Conservation (phyloP, 371 early-diverging fungal species). For the Circinella umbellata region DNA sequence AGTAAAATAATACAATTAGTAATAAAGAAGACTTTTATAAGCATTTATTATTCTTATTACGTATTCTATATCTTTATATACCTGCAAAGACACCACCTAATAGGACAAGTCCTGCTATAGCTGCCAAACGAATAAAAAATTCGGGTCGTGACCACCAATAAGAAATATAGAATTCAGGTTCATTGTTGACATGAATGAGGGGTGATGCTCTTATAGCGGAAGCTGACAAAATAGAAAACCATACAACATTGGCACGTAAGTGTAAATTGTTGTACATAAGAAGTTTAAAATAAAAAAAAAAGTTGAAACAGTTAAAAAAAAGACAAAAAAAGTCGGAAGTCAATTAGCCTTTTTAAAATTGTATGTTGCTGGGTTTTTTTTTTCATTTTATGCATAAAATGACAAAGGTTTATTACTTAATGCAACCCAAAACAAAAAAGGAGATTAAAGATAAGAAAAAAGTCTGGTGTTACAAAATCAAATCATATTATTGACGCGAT, state of each 20-base stretch:
- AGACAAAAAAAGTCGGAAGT: neutral
- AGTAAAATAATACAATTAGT: no score
- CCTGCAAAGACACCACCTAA: conserved; percentile 70
- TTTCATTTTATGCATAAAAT: neutral
- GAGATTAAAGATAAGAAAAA: no score
- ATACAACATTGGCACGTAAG: conserved; percentile 5
- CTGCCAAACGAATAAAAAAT: conserved; percentile 37
- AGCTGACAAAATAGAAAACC: neutral
- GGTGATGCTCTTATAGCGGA: conserved; percentile 1
- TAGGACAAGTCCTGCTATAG: conserved; percentile 53
- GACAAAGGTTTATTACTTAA: no score
- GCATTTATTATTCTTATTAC: no score
- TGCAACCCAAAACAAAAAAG: no score
- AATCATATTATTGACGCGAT: no score
- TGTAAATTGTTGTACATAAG: neutral
- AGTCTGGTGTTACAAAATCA: no score
- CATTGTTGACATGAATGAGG: neutral
- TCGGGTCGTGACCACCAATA: conserved; percentile 16
- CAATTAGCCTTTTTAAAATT: neutral
- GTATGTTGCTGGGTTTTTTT: no score
- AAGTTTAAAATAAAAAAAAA: neutral
- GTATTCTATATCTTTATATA: conserved; percentile 13
- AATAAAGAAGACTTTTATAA: no score
- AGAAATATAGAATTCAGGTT: neutral
- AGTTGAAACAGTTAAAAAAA: neutral